A percentile compares a stretch with the other conserved stretches of the same genome.
Evolutionary conservation across 192 early-diverging fungal genomes (phyloP).

Genomic region (Endogone sp.): DNA sequence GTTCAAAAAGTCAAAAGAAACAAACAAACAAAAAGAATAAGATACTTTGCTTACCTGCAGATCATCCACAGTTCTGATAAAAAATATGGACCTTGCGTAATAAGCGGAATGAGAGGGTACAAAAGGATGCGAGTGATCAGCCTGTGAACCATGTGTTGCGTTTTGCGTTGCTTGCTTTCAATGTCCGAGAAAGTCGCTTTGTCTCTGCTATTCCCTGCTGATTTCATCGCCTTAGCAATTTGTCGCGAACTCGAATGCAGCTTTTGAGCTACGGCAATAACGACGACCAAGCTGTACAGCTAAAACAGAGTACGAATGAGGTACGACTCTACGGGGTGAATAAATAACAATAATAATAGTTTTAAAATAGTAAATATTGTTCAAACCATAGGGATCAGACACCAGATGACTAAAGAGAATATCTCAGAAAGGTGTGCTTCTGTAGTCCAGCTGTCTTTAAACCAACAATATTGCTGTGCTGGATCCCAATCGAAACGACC

Average conservation of each 20-base stretch:
- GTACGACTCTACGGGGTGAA: no score
- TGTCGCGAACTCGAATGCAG: not conserved
- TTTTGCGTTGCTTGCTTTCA: not conserved
- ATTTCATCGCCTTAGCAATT: not conserved
- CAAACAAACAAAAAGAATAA: no score
- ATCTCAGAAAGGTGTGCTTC: no score
- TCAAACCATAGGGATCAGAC: no score
- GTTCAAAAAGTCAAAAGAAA: not conserved
- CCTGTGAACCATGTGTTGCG: conserved; percentile 5
- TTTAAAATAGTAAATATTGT: no score
- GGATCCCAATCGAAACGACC: no score
- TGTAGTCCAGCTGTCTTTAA: no score
- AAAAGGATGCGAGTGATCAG: conserved; percentile 12
- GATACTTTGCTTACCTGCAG: not conserved
- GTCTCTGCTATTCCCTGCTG: not conserved
- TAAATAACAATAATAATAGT: no score
- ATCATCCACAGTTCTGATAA: conserved; percentile 10
- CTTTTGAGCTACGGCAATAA: conserved; percentile 7
- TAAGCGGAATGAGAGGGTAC: conserved; percentile 15
- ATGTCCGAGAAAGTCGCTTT: not conserved
- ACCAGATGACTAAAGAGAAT: no score
- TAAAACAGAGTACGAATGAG: no score
- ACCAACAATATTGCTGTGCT: no score
- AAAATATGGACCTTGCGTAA: conserved; percentile 9
- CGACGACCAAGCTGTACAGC: conserved; percentile 13